A percentile compares a stretch with the other conserved stretches of the same genome.
Evolutionary conservation across 1,284 basidiomycete species (phyloP).

Genomic region (Leccinum pallidistipes): DNA sequence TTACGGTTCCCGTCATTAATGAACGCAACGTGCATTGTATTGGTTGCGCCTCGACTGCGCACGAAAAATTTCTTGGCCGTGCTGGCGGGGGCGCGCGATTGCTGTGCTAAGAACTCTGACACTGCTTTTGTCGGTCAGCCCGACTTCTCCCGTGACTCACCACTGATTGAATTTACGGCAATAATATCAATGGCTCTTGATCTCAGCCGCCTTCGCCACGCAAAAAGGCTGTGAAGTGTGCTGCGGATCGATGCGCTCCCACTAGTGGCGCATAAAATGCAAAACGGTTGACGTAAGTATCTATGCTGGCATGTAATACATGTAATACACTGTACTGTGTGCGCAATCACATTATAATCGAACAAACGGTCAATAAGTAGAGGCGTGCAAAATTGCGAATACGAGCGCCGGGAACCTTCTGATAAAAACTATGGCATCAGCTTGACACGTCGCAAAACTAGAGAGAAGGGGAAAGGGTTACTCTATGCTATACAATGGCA

Average conservation of each 20-base stretch:
- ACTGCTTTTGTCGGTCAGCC: not conserved
- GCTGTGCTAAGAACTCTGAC: constrained; percentile 9
- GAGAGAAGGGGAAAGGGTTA: not conserved
- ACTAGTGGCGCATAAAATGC: not conserved
- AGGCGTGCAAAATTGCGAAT: not conserved
- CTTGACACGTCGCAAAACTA: not conserved
- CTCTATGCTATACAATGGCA: not conserved
- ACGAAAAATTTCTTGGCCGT: not conserved
- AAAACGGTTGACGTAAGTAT: not conserved
- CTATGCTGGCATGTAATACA: not conserved
- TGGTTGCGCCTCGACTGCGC: constrained; percentile 7
- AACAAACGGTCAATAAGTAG: not conserved
- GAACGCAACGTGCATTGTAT: not conserved
- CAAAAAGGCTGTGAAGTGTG: not conserved
- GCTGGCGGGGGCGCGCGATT: constrained; percentile 1
- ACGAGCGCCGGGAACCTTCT: not conserved
- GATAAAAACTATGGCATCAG: not conserved
- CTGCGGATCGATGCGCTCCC: not conserved
- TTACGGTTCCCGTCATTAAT: not conserved
- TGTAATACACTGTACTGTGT: not conserved
- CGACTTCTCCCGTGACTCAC: not conserved
- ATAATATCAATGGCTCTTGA: not conserved
- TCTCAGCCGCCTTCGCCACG: not conserved
- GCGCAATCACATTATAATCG: constrained; percentile 2
- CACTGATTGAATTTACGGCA: constrained; percentile 12